phyloP scores from a whole-genome alignment of 202 grass and related monocot genomes.

The Musa balbisiana region DNA sequence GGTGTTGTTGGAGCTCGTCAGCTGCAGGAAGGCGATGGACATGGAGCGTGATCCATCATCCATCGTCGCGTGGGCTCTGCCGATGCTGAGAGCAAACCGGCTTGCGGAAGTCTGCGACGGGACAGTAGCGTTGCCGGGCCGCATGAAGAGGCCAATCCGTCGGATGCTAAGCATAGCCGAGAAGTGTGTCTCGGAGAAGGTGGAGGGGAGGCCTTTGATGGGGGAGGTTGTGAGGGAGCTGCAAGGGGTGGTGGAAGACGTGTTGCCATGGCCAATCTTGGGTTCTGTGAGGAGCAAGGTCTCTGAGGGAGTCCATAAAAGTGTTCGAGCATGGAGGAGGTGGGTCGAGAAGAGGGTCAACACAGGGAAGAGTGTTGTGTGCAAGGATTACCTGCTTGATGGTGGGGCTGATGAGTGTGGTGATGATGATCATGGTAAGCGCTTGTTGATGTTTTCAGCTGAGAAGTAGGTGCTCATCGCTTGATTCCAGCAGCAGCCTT shows the following conservation, averaged over 20 bases:
- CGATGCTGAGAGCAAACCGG: slow-evolving; percentile 26
- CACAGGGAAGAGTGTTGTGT: not conserved
- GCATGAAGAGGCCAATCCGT: slow-evolving; percentile 9
- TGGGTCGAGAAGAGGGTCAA: slow-evolving; percentile 1
- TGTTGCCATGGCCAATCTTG: slow-evolving; percentile 10
- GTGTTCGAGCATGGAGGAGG: not conserved
- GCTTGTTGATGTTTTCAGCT: no score
- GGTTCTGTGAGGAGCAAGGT: not conserved
- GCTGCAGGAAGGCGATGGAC: slow-evolving; percentile 87
- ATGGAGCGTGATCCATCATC: slow-evolving; percentile 48
- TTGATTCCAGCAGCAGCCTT: no score
- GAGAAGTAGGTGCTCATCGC: no score
- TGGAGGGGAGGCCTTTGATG: slow-evolving; percentile 47
- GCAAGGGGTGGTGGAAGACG: slow-evolving; percentile 34
- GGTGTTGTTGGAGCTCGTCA: slow-evolving; percentile 75
- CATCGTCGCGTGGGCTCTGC: slow-evolving; percentile 63
- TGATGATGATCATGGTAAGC: not conserved
- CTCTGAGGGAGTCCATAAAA: not conserved
- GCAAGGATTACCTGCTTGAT: slow-evolving; percentile 1
- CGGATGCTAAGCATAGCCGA: slow-evolving; percentile 46
- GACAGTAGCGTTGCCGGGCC: slow-evolving; percentile 27
- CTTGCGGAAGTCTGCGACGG: slow-evolving; percentile 39
- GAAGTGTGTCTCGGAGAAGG: slow-evolving; percentile 54
- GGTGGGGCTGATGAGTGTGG: slow-evolving; percentile 2
- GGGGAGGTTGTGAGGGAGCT: slow-evolving; percentile 62